Base-by-base conservation (phyloP, 2,329 filamentous ascomycete species). In the Hirsutella thompsonii region DNA sequence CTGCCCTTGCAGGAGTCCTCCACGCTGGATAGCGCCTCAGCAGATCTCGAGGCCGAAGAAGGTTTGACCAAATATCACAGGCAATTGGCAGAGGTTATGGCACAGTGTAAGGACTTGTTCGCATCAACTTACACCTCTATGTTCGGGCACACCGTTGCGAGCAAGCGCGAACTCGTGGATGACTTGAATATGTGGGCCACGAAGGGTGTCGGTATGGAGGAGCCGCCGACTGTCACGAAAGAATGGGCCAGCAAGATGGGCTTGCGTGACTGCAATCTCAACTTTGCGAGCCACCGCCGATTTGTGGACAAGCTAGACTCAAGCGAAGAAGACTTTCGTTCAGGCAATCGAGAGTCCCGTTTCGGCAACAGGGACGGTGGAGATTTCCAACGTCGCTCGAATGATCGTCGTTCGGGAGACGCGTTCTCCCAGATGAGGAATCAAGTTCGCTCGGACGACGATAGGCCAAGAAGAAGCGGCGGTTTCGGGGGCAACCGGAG, bases 1-100 rank as follows among this genome's bases (percentile, higher is more conserved):
- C 65, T 88, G 13, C 79, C 80, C 13, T 67, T 87, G 48, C 60
- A 76, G 52, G 66, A 67, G 6, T 73, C 76, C 48, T 53, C 59
- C 4, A 62, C 62, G 1, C 56, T 86, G 1, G 58, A 69, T 42
- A 63, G 66, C 23, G 69, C 81, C 1, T 49, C 56, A 4, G 69
- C 74, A 48, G 74, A 76, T 32, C 58, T 73, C 34, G 69, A 67
- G 32, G 64, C 73, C 44, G 70, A 69, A 3, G 54, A 65, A 16
- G 55, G 68, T 19, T 26, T 26, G 23, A 68, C 68, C 3, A 54
- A 57, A 30, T 59, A 67, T 5, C 67, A 83, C 37, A 47, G 56
- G 5, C 53, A 68, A 13, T 36, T 72, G 14, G 50, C 57, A 9
- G 48, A 62, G 1, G 67, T 70, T 3, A 67, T 71, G 44, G 49